A percentile compares a stretch with the other conserved stretches of the same genome.
Evolutionary conservation across 2,329 filamentous ascomycete species (phyloP).

Genomic region (Pseudogymnoascus sp.): DNA sequence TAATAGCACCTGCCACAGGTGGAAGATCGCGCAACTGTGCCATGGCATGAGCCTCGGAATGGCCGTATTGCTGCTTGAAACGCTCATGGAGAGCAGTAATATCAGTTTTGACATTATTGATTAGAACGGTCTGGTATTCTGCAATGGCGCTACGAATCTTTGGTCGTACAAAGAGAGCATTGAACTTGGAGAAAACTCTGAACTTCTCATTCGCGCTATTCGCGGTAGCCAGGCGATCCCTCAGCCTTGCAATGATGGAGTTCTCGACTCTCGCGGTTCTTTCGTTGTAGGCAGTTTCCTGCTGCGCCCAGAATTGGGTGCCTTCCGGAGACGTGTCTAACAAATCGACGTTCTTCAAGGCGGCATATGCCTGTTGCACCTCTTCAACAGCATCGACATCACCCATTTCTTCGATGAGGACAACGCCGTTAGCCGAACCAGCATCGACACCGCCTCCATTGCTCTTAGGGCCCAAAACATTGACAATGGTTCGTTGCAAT

Average conservation of each 20-base stretch:
- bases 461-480: slow-evolving; percentile 76
- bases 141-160: slow-evolving; percentile 97
- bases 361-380: slow-evolving; percentile 88
- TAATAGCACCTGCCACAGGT: slow-evolving; percentile 92
- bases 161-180: slow-evolving; percentile 94
- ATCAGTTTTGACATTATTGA: slow-evolving; percentile 95
- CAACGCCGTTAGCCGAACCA: slow-evolving; percentile 47
- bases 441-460: slow-evolving; percentile 47
- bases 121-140: slow-evolving; percentile 95
- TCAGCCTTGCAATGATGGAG: slow-evolving; percentile 89
- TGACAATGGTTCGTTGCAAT: slow-evolving; percentile 89
- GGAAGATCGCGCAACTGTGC: slow-evolving; percentile 92
- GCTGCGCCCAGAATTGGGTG: slow-evolving; percentile 84
- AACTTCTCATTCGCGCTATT: slow-evolving; percentile 99
- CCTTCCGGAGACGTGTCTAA: slow-evolving; percentile 86
- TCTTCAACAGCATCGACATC: slow-evolving; percentile 96
- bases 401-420: slow-evolving; percentile 86
- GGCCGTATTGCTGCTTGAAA: slow-evolving; percentile 97
- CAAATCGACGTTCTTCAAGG: slow-evolving; percentile 88
- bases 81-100: slow-evolving; percentile 89
- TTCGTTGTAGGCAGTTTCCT: slow-evolving; percentile 94
- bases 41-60: slow-evolving; percentile 97
- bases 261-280: slow-evolving; percentile 96
- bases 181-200: slow-evolving; percentile 98
- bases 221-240: slow-evolving; percentile 87